These are phyloP conservation scores for Suhomyces prunicola DNA, from an alignment of 805 yeast genomes.

Conservation along the genomic window DNA sequence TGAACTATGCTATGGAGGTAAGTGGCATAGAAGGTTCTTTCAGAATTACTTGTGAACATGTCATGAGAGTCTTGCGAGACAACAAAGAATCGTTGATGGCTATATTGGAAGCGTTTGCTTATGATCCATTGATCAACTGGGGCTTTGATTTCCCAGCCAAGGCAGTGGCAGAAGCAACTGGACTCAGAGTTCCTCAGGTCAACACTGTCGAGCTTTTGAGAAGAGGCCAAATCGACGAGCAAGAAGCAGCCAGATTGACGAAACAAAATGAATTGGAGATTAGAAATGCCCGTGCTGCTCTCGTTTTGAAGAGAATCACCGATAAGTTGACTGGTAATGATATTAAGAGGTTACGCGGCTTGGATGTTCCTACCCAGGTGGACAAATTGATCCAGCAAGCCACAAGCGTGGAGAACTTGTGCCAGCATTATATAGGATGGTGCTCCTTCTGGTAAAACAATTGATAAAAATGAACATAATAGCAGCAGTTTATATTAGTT, in stretches of 20 bases:
- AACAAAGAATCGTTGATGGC: constrained; percentile 98
- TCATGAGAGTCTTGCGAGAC: constrained; percentile 89
- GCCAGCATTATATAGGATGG: constrained; percentile 99
- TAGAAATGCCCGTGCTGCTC: constrained; percentile 85
- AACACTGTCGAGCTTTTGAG: constrained; percentile 70
- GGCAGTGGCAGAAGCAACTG: constrained; percentile 71
- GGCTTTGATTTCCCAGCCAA: constrained; percentile 91
- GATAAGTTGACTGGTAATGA: constrained; percentile 95
- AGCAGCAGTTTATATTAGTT: too few species aligned
- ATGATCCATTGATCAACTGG: constrained; percentile 98
- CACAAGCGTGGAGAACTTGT: constrained; percentile 89
- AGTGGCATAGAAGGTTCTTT: constrained; percentile 98
- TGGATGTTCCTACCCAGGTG: constrained; percentile 86
- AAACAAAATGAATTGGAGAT: constrained; percentile 68
- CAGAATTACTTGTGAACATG: constrained; percentile 94
- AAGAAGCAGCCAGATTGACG: constrained; percentile 69
- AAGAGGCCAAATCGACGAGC: constrained; percentile 71
- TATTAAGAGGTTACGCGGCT: constrained; percentile 64
- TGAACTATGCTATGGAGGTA: constrained; percentile 98
- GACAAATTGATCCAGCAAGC: constrained; percentile 94
- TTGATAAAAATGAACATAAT: too few species aligned
- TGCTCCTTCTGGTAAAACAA: constrained; percentile 88
- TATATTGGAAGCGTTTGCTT: constrained; percentile 94
- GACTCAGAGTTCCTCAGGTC: constrained; percentile 61
- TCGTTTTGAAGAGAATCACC: constrained; percentile 84